Evolutionary conservation across 208 protist species (phyloP).

Genomic region (Trypanosoma scelopori): DNA sequence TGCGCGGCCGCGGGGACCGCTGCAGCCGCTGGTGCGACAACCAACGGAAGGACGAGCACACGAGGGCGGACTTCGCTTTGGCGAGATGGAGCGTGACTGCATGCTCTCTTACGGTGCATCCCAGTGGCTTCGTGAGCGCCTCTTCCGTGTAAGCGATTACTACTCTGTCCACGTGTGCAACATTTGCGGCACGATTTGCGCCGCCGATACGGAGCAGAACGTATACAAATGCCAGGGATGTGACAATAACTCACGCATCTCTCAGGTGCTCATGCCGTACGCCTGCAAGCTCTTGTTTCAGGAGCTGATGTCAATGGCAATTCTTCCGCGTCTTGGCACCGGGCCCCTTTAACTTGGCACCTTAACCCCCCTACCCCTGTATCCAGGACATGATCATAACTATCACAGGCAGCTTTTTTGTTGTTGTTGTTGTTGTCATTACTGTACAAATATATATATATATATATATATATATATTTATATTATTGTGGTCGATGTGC

Average conservation of each 20-base stretch:
- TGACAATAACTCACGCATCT: conserved; percentile 82
- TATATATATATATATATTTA: too few species aligned
- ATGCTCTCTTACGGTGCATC: conserved; percentile 96
- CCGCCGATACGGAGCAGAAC: conserved; percentile 84
- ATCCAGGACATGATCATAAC: not conserved
- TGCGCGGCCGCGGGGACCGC: conserved; percentile 85
- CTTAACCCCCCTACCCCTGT: not conserved
- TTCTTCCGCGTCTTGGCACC: conserved; percentile 89
- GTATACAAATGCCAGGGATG: conserved; percentile 88
- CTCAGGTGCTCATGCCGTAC: conserved; percentile 96
- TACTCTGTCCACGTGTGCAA: conserved; percentile 95
- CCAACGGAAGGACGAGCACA: conserved; percentile 94
- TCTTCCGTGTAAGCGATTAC: conserved; percentile 89
- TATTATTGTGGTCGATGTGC: too few species aligned
- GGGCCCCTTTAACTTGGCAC: conserved; percentile 31
- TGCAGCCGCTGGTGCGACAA: conserved; percentile 92
- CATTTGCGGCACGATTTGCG: conserved; percentile 91
- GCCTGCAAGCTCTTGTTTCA: conserved; percentile 97
- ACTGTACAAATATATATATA: too few species aligned
- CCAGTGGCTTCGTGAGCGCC: conserved; percentile 89
- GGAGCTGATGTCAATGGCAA: conserved; percentile 96
- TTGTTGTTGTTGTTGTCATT: conserved; percentile 19
- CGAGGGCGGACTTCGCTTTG: conserved; percentile 96
- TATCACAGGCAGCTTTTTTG: not conserved
- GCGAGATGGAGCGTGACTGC: conserved; percentile 98